These are phyloP conservation scores for Calonectria pseudoreteaudii DNA, from an alignment of 2,329 filamentous ascomycete genomes.

Conservation along the genomic window DNA sequence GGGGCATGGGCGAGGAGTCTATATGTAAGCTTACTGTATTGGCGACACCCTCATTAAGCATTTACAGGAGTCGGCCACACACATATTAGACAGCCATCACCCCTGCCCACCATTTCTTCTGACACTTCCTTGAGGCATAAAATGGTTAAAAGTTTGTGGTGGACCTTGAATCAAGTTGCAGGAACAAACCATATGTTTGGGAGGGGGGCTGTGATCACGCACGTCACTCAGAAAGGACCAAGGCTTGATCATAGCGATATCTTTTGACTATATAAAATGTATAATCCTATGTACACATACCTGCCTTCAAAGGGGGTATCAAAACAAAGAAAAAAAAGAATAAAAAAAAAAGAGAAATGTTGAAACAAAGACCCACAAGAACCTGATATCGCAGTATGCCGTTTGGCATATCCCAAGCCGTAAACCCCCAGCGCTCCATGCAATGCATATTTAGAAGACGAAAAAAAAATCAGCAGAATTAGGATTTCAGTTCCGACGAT, in stretches of 20 bases:
- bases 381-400: conserved; percentile 1
- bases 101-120: not conserved
- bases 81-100: not conserved
- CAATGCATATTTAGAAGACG: not conserved
- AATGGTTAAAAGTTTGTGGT: not conserved
- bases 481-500: not conserved
- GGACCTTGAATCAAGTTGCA: not conserved
- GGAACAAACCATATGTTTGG: not conserved
- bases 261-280: not conserved
- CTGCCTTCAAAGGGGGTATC: not conserved
- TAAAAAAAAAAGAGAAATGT: not conserved
- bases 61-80: not conserved
- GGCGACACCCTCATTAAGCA: not conserved
- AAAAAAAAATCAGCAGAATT: not conserved
- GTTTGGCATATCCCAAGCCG: not conserved
- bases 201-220: not conserved
- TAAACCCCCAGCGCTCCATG: not conserved
- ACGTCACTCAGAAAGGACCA: not conserved
- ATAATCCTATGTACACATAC: not conserved
- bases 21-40: not conserved
- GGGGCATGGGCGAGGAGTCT: not conserved
- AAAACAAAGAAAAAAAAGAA: not conserved
- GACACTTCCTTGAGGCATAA: no score
- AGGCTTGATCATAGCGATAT: not conserved
- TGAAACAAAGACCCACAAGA: not conserved